phyloP scores from a whole-genome alignment of 2,329 filamentous ascomycete species.

The Fusarium sp. region DNA sequence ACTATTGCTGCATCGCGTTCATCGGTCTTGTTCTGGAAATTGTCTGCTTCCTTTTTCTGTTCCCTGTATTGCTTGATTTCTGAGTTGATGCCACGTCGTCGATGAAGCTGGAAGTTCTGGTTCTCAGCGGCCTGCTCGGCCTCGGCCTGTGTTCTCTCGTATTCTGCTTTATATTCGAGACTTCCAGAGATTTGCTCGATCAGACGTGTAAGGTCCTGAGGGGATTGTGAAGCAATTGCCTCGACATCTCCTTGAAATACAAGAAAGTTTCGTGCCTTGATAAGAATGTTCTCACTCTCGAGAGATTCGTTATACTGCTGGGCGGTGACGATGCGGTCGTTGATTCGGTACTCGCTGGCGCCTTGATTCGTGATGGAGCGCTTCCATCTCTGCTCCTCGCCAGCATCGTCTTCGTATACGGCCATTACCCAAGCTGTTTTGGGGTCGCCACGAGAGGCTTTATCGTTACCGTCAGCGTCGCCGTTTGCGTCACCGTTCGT shows the following conservation, averaged over 20 bases:
- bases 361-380: slow-evolving; percentile 90
- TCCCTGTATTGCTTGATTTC: slow-evolving; percentile 98
- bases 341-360: slow-evolving; percentile 96
- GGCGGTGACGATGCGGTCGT: slow-evolving; percentile 88
- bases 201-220: slow-evolving; percentile 90
- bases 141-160: slow-evolving; percentile 89
- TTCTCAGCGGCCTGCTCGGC: slow-evolving; percentile 89
- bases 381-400: slow-evolving; percentile 96
- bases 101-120: slow-evolving; percentile 87
- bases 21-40: slow-evolving; percentile 89
- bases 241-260: slow-evolving; percentile 99
- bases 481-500: slow-evolving; percentile 73
- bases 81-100: slow-evolving; percentile 93
- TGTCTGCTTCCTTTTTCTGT: slow-evolving; percentile 95
- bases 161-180: slow-evolving; percentile 92
- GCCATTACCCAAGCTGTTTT: slow-evolving; percentile 99
- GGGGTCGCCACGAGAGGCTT: slow-evolving; percentile 81
- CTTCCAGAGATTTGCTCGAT: slow-evolving; percentile 99
- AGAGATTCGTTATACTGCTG: slow-evolving; percentile 94
- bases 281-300: slow-evolving; percentile 94
- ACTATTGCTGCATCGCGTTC: slow-evolving; percentile 93
- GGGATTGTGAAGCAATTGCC: slow-evolving; percentile 93
- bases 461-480: slow-evolving; percentile 70
- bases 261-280: slow-evolving; percentile 97
- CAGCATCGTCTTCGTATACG: slow-evolving; percentile 97